Evolutionary conservation across 768 basidiomycete species (phyloP).

Genomic region (Trametes punicea): DNA sequence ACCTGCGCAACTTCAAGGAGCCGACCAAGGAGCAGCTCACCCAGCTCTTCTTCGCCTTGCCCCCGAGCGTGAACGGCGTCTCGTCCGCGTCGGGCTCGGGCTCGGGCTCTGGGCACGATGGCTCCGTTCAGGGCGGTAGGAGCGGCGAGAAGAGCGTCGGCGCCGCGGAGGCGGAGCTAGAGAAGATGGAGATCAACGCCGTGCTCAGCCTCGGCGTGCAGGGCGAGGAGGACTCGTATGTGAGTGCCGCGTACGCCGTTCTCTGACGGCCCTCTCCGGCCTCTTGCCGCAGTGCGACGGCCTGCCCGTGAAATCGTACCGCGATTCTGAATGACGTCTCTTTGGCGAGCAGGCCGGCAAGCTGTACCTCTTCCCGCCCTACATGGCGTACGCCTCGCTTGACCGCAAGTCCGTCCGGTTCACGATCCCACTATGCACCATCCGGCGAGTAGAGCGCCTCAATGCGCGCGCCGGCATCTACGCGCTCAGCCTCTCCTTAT

Average conservation of each 20-base stretch:
- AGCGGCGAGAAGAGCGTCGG: slow-evolving; percentile 20
- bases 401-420: slow-evolving; percentile 92
- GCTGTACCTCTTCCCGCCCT: slow-evolving; percentile 84
- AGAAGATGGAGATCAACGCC: slow-evolving; percentile 86
- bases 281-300: not conserved
- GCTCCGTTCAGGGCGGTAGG: not conserved
- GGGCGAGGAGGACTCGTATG: slow-evolving; percentile 90
- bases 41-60: slow-evolving; percentile 84
- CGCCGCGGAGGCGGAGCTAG: slow-evolving; percentile 39
- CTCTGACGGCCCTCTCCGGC: too few species aligned
- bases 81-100: not conserved
- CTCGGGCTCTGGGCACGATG: not conserved
- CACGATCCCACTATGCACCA: slow-evolving; percentile 87
- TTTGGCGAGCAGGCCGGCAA: slow-evolving; percentile 70
- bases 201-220: slow-evolving; percentile 76
- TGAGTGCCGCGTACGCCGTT: slow-evolving; percentile 46
- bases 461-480: slow-evolving; percentile 94
- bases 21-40: slow-evolving; percentile 85
- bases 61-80: slow-evolving; percentile 36
- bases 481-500: slow-evolving; percentile 89
- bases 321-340: not conserved
- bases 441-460: slow-evolving; percentile 89
- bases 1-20: slow-evolving; percentile 89
- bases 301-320: too few species aligned
- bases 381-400: slow-evolving; percentile 83